These are phyloP conservation scores for Leucocoprinus birnbaumii DNA, from an alignment of 768 basidiomycete genomes.

Conservation along the genomic window DNA sequence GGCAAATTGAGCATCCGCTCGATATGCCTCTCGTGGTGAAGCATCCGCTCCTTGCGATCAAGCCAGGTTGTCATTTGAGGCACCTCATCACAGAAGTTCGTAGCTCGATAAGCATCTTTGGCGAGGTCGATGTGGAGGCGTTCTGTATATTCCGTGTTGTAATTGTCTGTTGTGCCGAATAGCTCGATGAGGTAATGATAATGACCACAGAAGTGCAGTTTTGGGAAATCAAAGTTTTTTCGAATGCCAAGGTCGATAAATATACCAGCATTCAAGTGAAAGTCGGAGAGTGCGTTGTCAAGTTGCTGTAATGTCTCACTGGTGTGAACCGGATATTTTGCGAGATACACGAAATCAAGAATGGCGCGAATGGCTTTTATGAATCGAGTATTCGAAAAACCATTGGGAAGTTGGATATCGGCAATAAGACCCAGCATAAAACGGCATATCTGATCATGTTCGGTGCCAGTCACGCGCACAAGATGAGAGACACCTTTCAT, in stretches of 20 bases:
- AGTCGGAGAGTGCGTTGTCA: slow-evolving; percentile 21
- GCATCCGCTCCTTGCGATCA: neutral
- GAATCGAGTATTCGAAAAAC: neutral
- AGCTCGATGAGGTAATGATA: slow-evolving; percentile 24
- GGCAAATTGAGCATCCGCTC: slow-evolving; percentile 22
- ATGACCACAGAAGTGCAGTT: slow-evolving; percentile 28
- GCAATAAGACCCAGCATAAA: slow-evolving; percentile 29
- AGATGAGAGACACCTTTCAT: slow-evolving; percentile 30
- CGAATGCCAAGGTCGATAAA: slow-evolving; percentile 26
- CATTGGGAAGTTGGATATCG: slow-evolving; percentile 18
- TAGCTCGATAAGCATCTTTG: slow-evolving; percentile 26
- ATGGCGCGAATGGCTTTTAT: slow-evolving; percentile 20
- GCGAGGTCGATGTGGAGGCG: slow-evolving; percentile 10
- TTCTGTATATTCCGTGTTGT: slow-evolving; percentile 32
- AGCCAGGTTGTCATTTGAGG: slow-evolving; percentile 40
- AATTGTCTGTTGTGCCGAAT: slow-evolving; percentile 27
- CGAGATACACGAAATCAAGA: slow-evolving; percentile 31
- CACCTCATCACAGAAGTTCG: slow-evolving; percentile 23
- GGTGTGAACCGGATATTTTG: slow-evolving; percentile 24
- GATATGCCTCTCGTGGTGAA: neutral
- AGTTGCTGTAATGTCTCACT: slow-evolving; percentile 21
- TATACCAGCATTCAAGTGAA: slow-evolving; percentile 26
- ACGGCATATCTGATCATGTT: slow-evolving; percentile 29
- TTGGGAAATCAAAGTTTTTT: slow-evolving; percentile 33
- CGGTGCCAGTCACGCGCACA: slow-evolving; percentile 27